These are phyloP conservation scores for Wickerhamomyces hampshirensis DNA, from an alignment of 805 yeast genomes.

Conservation along the genomic window DNA sequence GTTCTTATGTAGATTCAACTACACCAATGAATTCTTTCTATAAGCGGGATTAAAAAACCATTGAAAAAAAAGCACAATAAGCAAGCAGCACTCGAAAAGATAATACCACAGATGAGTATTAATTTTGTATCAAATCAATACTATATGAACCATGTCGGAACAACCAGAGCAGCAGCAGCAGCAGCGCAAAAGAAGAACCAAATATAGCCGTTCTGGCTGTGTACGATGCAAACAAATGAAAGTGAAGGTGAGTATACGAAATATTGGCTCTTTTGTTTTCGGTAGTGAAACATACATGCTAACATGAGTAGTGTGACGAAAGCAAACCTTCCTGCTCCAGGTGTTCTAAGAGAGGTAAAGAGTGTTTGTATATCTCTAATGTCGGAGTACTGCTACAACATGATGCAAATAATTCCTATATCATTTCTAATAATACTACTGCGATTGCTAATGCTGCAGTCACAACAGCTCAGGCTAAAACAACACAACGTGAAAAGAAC, in stretches of 20 bases:
- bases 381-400: too few species aligned
- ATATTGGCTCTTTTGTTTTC: background rate
- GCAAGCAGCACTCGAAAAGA: too few species aligned
- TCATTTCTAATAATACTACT: background rate
- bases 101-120: too few species aligned
- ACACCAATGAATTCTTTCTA: too few species aligned
- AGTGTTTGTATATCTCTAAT: constrained; percentile 8
- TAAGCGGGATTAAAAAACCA: too few species aligned
- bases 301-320: constrained; percentile 13
- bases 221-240: constrained; percentile 39
- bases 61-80: too few species aligned
- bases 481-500: constrained; percentile 6
- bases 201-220: constrained; percentile 33
- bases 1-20: too few species aligned
- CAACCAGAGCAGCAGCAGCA: too few species aligned
- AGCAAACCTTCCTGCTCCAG: constrained; percentile 12
- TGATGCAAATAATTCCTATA: too few species aligned
- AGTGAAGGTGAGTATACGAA: constrained; percentile 26
- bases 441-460: background rate
- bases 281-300: background rate
- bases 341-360: constrained; percentile 5
- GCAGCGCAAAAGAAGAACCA: constrained; percentile 14
- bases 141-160: too few species aligned
- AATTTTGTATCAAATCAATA: too few species aligned
- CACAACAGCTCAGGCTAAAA: background rate